These are phyloP conservation scores for Aspergillus incahuasiensis DNA, from an alignment of 495 filamentous ascomycete genomes.

Conservation along the genomic window DNA sequence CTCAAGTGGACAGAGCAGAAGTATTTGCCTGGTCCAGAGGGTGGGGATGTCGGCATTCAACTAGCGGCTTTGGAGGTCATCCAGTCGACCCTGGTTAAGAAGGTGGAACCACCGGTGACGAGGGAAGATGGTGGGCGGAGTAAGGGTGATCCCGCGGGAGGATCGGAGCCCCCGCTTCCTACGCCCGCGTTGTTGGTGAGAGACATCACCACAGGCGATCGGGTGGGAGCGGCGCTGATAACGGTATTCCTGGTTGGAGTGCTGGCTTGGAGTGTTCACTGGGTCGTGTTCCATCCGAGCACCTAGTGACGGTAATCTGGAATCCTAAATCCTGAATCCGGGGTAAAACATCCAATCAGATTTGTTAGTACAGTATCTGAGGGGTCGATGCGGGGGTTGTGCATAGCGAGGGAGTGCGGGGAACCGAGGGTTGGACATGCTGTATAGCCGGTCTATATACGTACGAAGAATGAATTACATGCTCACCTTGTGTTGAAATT, in stretches of 20 bases:
- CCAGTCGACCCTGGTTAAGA: constrained; percentile 53
- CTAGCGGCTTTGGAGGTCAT: constrained; percentile 67
- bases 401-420: not conserved
- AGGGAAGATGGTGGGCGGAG: constrained; percentile 69
- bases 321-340: not conserved
- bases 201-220: constrained; percentile 26
- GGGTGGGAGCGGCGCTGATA: constrained; percentile 32
- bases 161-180: constrained; percentile 23
- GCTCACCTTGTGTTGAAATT: not conserved
- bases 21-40: constrained; percentile 45
- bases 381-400: not conserved
- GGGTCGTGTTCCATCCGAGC: constrained; percentile 27
- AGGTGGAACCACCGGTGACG: constrained; percentile 53
- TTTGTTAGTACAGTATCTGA: too few relatives aligned
- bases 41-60: constrained; percentile 69
- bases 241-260: constrained; percentile 28
- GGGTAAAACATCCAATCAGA: not conserved
- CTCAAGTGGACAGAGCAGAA: constrained; percentile 54
- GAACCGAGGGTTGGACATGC: constrained; percentile 1
- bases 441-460: not conserved
- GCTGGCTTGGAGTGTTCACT: constrained; percentile 27
- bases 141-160: constrained; percentile 64
- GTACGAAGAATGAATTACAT: not conserved
- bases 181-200: constrained; percentile 14
- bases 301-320: not conserved